Base-by-base conservation (phyloP, 129 eudicot species). In the Scalesia atractyloides region DNA sequence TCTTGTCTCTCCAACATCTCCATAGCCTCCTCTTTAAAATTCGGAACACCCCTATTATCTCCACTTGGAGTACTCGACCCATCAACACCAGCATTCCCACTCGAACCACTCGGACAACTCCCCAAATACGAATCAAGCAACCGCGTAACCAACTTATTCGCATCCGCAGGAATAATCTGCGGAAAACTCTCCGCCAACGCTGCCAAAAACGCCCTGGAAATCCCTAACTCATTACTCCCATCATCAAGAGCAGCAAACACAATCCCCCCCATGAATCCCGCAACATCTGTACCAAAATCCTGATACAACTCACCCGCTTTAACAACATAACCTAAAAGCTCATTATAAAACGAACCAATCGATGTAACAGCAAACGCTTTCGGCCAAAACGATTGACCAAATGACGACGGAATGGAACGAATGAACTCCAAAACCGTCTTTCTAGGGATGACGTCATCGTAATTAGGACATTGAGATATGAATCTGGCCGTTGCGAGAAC, bases 1-100 rank as follows among this genome's bases (percentile, higher is more conserved):
- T 88, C 99, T 70, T 95, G 94, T 73, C 81, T 88, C 78, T 91
- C 97, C 48, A 95, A 84, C 52, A 75, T 72, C 75, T 95, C 97
- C 54, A 88, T 62, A 12, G 97, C 36, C 74, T 90, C 99, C 60
- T 86, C 89, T 77, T 86, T 91, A 47, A 90, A 82, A 61, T 72
- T 61, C 17, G 82, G 70, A 61, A 14, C 79, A 53, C 73, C 78
- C 66, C 44, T 78, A 15, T 53, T 44, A 16, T 77, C 87, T 58
- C 72, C 86, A 69, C 73, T 81, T 18, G 72, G 19, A 53, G 77
- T 86, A 53, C 66, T 64, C 78, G 82, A 49, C 5, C 51, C 70
- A 60, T 86, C 90, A 64, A 71, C 73, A 33, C 59, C 79, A 64
- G 81, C 83, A 72, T 13, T 44, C 14, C 61, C 75, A 57, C 87